Base-by-base conservation (phyloP, 2,329 filamentous ascomycete species). In the Trichoderma brevicompactum region DNA sequence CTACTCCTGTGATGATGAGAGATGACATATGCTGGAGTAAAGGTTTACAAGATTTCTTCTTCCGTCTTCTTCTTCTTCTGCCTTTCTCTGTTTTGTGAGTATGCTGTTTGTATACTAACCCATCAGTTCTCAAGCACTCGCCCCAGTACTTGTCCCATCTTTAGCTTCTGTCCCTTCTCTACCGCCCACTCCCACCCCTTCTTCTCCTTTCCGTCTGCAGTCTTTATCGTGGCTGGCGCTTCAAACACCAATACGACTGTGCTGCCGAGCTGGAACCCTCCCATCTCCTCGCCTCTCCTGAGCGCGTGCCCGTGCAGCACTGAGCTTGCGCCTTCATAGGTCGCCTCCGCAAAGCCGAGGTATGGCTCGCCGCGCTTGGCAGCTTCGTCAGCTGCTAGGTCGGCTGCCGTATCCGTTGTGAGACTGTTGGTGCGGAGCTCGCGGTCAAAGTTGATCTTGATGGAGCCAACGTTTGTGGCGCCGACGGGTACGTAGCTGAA, bases 221-320 rank as follows among this genome's bases (percentile, higher is more conserved):
- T 79, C 65, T 82, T 82, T 76, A 85, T 88, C 76, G 85, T 88
- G 1, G 65, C 65, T 5, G 95, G 95, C 12, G 95, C 95, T 79
- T 99, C 96, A 74, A 99, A 99, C 0, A 99, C 93, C 60, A 99
- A 82, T 44, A 99, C 95, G 70, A 99, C 89, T 1, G 94, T 97
- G 76, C 92, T 97, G 19, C 95, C 95, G 3, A 99, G 83, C 80
- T 96, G 92, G 80, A 99, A 99, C 0, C 95, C 96, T 63, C 95
- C 95, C 93, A 99, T 98, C 78, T 99, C 95, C 75, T 98, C 94
- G 41, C 95, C 95, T 50, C 91, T 85, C 68, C 89, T 87, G 64
- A 99, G 80, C 1, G 94, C 90, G 75, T 98, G 89, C 2, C 96
- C 95, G 19, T 87, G 87, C 0, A 99, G 83, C 2, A 97, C 85